Base-by-base conservation (phyloP, 139 green algal genomes). In the Chlamydomonas sphaeroides region DNA sequence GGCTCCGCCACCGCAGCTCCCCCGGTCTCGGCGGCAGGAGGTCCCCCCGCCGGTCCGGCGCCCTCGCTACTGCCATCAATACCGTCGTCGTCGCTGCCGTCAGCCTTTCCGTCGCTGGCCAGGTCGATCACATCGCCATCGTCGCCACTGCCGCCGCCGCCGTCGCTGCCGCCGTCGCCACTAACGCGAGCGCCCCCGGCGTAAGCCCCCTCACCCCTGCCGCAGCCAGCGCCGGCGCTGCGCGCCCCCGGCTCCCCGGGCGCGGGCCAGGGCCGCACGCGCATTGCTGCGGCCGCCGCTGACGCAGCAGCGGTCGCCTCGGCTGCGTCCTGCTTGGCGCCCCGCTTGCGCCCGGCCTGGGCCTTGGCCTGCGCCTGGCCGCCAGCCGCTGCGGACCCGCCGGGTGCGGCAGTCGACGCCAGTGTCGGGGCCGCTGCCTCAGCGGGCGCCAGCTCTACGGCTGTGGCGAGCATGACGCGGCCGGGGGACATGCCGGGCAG, bases 401-500 rank as follows among this genome's bases (percentile, higher is more conserved):
- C n/a, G n/a, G n/a, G n/a, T n/a, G n/a, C n/a, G n/a, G n/a, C n/a
- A n/a, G n/a, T n/a, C n/a, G n/a, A n/a, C n/a, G n/a, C n/a, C n/a
- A n/a, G n/a, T n/a, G n/a, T n/a, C n/a, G n/a, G n/a, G n/a, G n/a
- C n/a, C n/a, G n/a, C n/a, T n/a, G n/a, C n/a, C n/a, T 38, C 68
- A 59, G 26, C 1, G 79, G 49, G 33, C n/a, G 66, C 33, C 65
- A 91, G 26, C 74, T 88, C 88, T n/a, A 89, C 65, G 3, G 70
- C 59, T 5, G 82, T 72, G 17, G 89, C 89, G 80, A 91, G 48
- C 80, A 87, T 67, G 18, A 92, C 84, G n/a, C 80, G 42, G 1
- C 87, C 87, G 7, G 70, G 71, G 5, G 71, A 53, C 14, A 89
- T n/a, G 45, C 69, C 32, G 10, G 84, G 59, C 39, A 92, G 73